Conservation (phyloP, 352 stramenopile species). For the Globisporangium mamillatum region DNA sequence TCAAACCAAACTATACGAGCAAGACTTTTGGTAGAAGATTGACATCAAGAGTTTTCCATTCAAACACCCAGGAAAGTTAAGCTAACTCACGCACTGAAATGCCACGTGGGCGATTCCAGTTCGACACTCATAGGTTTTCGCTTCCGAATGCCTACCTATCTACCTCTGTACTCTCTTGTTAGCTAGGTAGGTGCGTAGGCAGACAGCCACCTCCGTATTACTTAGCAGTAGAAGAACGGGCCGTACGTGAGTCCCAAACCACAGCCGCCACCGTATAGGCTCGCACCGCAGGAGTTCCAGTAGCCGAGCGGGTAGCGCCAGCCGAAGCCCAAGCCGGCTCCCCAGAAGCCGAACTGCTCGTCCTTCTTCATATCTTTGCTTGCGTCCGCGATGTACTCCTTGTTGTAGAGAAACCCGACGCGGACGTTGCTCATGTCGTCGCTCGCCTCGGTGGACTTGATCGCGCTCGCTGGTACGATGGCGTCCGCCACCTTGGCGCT, state of each 20-base stretch:
- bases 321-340: constrained; percentile 9
- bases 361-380: not conserved
- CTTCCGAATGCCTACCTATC: too few species aligned
- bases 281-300: constrained; percentile 18
- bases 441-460: not conserved
- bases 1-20: too few species aligned
- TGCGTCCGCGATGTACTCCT: not conserved
- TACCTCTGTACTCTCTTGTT: too few species aligned
- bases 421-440: not conserved
- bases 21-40: too few species aligned
- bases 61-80: too few species aligned
- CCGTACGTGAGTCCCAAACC: constrained; percentile 9
- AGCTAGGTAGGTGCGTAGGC: too few species aligned
- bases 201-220: too few species aligned
- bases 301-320: constrained; percentile 21
- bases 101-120: too few species aligned
- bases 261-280: constrained; percentile 14
- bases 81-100: too few species aligned
- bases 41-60: too few species aligned
- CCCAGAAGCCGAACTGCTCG: constrained; percentile 4
- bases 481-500: constrained; percentile 3
- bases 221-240: constrained; percentile 34
- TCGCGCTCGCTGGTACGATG: not conserved
- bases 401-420: constrained; percentile 8
- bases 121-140: too few species aligned